phyloP scores from a whole-genome alignment of 2,329 filamentous ascomycete genomes.

The Scorias spongiosa region DNA sequence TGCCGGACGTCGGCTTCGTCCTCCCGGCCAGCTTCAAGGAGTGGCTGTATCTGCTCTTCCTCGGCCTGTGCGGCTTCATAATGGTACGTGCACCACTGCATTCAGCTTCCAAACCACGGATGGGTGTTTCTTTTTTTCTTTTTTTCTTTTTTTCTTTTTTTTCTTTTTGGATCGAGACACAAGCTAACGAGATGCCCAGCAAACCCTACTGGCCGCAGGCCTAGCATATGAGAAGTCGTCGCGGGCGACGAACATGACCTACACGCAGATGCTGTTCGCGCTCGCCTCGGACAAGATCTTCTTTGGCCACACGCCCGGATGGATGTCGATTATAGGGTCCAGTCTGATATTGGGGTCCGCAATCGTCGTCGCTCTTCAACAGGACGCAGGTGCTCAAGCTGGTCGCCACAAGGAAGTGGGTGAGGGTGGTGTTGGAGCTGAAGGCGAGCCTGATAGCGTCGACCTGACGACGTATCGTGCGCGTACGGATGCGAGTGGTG shows the following conservation, averaged over 20 bases:
- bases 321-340: conserved; percentile 45
- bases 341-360: conserved; percentile 50
- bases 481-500: conserved; percentile 2
- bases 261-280: conserved; percentile 56
- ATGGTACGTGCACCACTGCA: conserved; percentile 33
- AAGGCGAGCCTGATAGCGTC: no score
- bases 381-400: conserved; percentile 19
- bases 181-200: conserved; percentile 24
- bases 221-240: conserved; percentile 53
- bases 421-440: neutral
- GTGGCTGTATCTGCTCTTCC: conserved; percentile 51
- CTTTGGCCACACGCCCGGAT: conserved; percentile 44
- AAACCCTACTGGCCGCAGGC: conserved; percentile 70
- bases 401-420: conserved; percentile 7
- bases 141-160: neutral
- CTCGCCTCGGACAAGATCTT: conserved; percentile 48
- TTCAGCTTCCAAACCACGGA: neutral
- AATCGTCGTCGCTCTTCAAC: conserved; percentile 46
- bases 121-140: no score
- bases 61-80: conserved; percentile 62
- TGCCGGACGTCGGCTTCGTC: conserved; percentile 43
- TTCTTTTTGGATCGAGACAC: neutral
- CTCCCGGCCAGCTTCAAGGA: conserved; percentile 39
- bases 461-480: no score
- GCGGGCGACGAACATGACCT: conserved; percentile 51